These are phyloP conservation scores for Ganoderma resinaceum DNA, from an alignment of 1,284 basidiomycete genomes.

Conservation along the genomic window DNA sequence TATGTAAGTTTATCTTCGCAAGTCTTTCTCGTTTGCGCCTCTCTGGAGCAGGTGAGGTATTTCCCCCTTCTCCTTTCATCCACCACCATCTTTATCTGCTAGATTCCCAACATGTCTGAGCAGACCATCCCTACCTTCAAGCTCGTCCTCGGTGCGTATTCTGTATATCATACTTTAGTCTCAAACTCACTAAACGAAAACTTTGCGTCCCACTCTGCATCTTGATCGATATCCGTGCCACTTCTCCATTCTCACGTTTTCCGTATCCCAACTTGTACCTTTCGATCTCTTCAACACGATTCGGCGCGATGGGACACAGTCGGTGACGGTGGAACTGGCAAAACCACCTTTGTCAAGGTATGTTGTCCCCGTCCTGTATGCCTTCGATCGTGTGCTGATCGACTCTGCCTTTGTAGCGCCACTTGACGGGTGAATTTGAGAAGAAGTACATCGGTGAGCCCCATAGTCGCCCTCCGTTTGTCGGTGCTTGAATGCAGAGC, in stretches of 20 bases:
- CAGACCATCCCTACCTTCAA: conserved; percentile 91
- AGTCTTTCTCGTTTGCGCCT: conserved; percentile 36
- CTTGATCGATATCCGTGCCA: conserved; percentile 35
- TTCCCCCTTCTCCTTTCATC: conserved; percentile 36
- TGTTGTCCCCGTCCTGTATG: conserved; percentile 35
- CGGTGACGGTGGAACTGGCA: conserved; percentile 98
- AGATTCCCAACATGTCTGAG: conserved; percentile 52
- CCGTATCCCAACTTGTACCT: conserved; percentile 12
- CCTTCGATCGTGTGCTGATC: conserved; percentile 67
- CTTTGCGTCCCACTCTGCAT: conserved; percentile 24
- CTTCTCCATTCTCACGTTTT: conserved; percentile 42
- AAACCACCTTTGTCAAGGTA: conserved; percentile 98
- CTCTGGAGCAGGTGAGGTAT: conserved; percentile 30
- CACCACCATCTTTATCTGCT: conserved; percentile 36
- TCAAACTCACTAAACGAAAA: conserved; percentile 29
- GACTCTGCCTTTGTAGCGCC: conserved; percentile 67
- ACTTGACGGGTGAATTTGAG: conserved; percentile 99
- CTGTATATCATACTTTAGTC: conserved; percentile 18
- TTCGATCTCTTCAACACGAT: conserved; percentile 24
- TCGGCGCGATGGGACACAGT: conserved; percentile 57
- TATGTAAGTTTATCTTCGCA: conserved; percentile 35
- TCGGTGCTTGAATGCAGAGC: conserved; percentile 13
- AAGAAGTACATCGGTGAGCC: conserved; percentile 98
- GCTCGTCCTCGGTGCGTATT: conserved; percentile 89
- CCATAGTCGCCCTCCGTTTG: conserved; percentile 4